These are phyloP conservation scores for Boletellus sp. DNA, from an alignment of 1,284 basidiomycete genomes.

Conservation along the genomic window DNA sequence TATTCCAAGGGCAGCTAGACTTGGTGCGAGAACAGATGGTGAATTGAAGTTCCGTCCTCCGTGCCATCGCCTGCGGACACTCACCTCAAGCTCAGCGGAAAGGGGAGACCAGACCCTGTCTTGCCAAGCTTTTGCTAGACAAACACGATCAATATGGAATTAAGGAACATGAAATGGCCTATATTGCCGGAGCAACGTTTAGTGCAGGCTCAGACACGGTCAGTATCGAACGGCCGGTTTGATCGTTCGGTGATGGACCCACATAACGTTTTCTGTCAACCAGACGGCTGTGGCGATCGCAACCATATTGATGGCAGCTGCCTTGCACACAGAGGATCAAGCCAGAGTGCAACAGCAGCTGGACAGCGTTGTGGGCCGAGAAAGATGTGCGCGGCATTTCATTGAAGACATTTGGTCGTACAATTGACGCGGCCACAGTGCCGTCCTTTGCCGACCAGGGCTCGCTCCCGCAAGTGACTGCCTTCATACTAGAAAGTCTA, in stretches of 20 bases:
- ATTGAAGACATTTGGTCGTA: background rate
- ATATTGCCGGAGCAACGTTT: conserved; percentile 59
- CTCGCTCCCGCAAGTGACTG: conserved; percentile 49
- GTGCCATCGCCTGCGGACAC: background rate
- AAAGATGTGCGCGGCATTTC: conserved; percentile 31
- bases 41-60: background rate
- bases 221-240: conserved; percentile 5
- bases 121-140: conserved; percentile 55
- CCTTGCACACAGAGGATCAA: conserved; percentile 52
- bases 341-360: conserved; percentile 55
- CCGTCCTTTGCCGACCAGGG: conserved; percentile 50
- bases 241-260: background rate
- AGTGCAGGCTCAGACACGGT: conserved; percentile 58
- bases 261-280: background rate
- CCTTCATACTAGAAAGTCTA: conserved; percentile 57
- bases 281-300: conserved; percentile 55
- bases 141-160: conserved; percentile 45
- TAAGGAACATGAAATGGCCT: conserved; percentile 49
- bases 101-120: conserved; percentile 37
- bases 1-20: conserved; percentile 2
- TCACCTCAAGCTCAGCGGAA: background rate
- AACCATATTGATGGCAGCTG: conserved; percentile 58
- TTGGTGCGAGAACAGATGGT: conserved; percentile 1
- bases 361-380: conserved; percentile 51
- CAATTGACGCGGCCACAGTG: conserved; percentile 1